These are phyloP conservation scores for Hippophae gyantsensis DNA, from an alignment of 306 rosid species.

Conservation along the genomic window DNA sequence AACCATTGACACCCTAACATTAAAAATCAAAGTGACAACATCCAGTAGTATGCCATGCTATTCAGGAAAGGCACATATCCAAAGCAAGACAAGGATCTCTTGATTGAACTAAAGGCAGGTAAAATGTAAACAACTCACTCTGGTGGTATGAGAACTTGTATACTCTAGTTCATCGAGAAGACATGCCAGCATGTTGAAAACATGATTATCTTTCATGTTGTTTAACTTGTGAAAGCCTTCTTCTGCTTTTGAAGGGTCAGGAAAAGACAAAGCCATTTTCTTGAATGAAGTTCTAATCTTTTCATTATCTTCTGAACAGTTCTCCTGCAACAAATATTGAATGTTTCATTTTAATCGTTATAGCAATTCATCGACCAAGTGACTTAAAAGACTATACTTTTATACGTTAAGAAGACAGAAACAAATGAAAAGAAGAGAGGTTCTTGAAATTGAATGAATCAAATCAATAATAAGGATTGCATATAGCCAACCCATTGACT, in stretches of 20 bases:
- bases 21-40: not conserved
- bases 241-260: constrained; percentile 67
- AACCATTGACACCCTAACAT: not conserved
- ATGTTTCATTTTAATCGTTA: constrained; percentile 4
- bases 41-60: not conserved
- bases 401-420: no score
- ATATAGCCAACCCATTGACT: no score
- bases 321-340: constrained; percentile 44
- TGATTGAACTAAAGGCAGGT: constrained; percentile 9
- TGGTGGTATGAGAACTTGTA: constrained; percentile 27
- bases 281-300: constrained; percentile 33
- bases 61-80: not conserved
- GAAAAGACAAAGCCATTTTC: constrained; percentile 60
- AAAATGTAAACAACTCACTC: constrained; percentile 42
- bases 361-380: constrained; percentile 15
- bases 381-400: not conserved
- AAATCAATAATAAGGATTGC: no score
- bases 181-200: constrained; percentile 49
- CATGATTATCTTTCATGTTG: constrained; percentile 55
- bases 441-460: no score
- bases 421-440: no score
- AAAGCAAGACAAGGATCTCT: not conserved
- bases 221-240: constrained; percentile 60
- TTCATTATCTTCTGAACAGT: constrained; percentile 51
- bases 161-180: constrained; percentile 48